These are phyloP conservation scores for Begonia peltatifolia DNA, from an alignment of 306 rosid species.

Conservation along the genomic window DNA sequence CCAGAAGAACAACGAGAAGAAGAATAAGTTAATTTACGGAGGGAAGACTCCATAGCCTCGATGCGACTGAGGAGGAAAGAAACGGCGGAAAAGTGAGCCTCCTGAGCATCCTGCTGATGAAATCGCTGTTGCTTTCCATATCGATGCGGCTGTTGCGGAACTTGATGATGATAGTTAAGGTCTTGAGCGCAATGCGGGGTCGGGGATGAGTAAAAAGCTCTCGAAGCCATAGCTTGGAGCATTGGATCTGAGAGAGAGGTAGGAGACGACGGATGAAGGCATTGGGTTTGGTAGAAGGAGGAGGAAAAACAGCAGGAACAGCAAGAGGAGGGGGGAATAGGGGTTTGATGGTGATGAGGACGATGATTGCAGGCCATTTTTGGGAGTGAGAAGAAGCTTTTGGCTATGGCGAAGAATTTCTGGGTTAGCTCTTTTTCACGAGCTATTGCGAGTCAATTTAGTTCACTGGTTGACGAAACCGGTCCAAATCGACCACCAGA, in stretches of 20 bases:
- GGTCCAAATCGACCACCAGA: no score
- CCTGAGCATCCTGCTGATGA: constrained; percentile 2
- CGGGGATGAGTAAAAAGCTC: constrained; percentile 6
- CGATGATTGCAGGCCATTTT: constrained; percentile 48
- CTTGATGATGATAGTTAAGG: constrained; percentile 12
- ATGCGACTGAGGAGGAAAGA: constrained; percentile 54
- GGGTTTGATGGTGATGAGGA: constrained; percentile 15
- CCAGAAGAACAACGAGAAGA: constrained; percentile 5
- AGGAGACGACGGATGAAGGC: constrained; percentile 11
- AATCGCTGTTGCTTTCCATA: constrained; percentile 5
- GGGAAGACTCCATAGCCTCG: constrained; percentile 77
- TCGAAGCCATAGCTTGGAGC: constrained; percentile 7
- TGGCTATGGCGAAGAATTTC: no score
- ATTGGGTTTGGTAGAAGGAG: constrained; percentile 20
- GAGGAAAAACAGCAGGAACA: constrained; percentile 15
- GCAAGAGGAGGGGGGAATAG: constrained; percentile 12
- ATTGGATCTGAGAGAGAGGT: constrained; percentile 19
- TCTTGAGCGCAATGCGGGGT: constrained; percentile 12
- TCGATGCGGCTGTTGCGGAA: constrained; percentile 9
- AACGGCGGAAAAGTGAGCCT: constrained; percentile 17
- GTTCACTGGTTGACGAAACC: no score
- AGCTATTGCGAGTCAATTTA: no score
- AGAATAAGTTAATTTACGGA: constrained; percentile 19
- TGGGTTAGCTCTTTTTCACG: no score
- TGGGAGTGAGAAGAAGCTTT: no score